Conservation (phyloP, 2,329 filamentous ascomycete genomes). For the Ophiobolus disseminans region DNA sequence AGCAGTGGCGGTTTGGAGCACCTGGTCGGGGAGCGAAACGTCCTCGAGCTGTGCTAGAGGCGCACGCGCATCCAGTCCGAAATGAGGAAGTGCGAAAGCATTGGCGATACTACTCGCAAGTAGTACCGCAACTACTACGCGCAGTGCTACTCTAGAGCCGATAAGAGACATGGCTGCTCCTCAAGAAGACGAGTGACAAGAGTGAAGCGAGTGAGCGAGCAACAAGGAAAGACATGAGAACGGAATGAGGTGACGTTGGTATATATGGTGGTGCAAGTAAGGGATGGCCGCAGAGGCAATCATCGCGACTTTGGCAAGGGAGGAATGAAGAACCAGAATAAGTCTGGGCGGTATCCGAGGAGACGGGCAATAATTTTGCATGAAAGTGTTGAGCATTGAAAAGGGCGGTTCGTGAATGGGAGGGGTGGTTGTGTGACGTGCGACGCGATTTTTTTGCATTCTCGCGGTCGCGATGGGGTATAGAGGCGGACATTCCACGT, state of each 20-base stretch:
- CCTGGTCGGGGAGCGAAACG: not conserved
- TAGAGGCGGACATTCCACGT: constrained; percentile 17
- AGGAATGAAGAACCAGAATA: constrained; percentile 15
- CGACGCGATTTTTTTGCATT: constrained; percentile 18
- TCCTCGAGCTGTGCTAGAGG: not conserved
- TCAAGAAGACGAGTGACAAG: constrained; percentile 14
- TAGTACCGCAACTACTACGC: constrained; percentile 9
- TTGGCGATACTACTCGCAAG: constrained; percentile 13
- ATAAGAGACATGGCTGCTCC: constrained; percentile 12
- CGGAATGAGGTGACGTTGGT: constrained; percentile 7
- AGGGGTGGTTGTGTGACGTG: constrained; percentile 12
- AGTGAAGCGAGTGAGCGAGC: constrained; percentile 4
- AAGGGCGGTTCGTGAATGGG: constrained; percentile 6
- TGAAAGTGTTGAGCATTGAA: constrained; percentile 17
- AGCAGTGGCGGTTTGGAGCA: not conserved
- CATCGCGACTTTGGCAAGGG: constrained; percentile 17
- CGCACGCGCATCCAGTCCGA: constrained; percentile 10
- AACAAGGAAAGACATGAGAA: constrained; percentile 1
- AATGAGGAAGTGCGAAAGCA: constrained; percentile 13
- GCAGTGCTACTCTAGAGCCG: constrained; percentile 12
- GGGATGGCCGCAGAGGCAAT: constrained; percentile 10
- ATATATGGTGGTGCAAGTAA: constrained; percentile 19
- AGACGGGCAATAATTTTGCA: constrained; percentile 14
- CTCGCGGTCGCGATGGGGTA: constrained; percentile 2
- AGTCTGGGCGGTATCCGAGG: constrained; percentile 9